These are phyloP conservation scores for Alloteropsis angusta DNA, from an alignment of 202 grass and related monocot species.

Conservation along the genomic window DNA sequence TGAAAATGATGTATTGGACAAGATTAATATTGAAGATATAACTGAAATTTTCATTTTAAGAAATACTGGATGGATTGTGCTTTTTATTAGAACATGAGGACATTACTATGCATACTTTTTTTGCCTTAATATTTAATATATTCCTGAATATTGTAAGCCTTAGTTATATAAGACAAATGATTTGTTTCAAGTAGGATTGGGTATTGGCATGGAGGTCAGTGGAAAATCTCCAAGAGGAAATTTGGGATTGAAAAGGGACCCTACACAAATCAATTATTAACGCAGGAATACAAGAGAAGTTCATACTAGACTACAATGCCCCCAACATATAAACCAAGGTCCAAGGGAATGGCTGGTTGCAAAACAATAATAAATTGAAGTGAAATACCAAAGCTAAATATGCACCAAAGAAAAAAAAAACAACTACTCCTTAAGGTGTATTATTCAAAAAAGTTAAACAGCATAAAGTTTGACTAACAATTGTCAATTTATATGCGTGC, in stretches of 20 bases:
- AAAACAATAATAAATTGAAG: neutral
- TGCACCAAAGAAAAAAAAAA: neutral
- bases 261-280: neutral
- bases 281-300: neutral
- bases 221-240: neutral
- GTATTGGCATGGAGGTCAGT: neutral
- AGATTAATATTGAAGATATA: too few species aligned
- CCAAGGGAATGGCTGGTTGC: neutral
- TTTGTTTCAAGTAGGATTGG: neutral
- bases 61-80: too few species aligned
- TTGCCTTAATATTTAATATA: too few species aligned
- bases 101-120: too few species aligned
- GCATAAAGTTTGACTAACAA: neutral
- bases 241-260: neutral
- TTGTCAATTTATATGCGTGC: neutral
- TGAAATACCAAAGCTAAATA: neutral
- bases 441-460: neutral
- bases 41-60: too few species aligned
- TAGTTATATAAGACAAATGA: too few species aligned
- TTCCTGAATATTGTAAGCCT: too few species aligned
- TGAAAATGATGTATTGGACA: too few species aligned
- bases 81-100: too few species aligned
- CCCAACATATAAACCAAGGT: neutral
- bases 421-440: neutral
- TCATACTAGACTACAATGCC: neutral